Evolutionary conservation across 305 asterid genomes (phyloP).

Genomic region (Nicotiana rustica): DNA sequence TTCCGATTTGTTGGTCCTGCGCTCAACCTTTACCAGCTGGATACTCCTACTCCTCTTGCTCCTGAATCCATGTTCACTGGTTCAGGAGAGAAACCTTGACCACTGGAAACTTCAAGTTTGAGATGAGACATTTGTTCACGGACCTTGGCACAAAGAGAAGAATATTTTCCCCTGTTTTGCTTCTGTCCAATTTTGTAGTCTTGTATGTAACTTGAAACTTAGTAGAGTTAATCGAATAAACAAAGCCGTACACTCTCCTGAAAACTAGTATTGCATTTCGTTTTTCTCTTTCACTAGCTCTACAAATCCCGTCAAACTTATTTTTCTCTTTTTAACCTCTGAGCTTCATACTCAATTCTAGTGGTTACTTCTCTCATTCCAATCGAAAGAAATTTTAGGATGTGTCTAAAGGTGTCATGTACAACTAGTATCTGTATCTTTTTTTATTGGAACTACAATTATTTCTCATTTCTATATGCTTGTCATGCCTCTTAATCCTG

Average conservation of each 20-base stretch:
- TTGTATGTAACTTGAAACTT: slow-evolving; percentile 17
- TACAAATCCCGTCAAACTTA: too few species aligned
- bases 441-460: too few species aligned
- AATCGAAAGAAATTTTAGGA: too few species aligned
- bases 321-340: too few species aligned
- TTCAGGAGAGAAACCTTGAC: slow-evolving; percentile 33
- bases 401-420: not conserved
- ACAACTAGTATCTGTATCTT: not conserved
- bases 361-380: too few species aligned
- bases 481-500: too few species aligned
- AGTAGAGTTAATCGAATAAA: not conserved
- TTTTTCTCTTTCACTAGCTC: not conserved
- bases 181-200: not conserved
- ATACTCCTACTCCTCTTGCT: slow-evolving; percentile 71
- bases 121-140: not conserved
- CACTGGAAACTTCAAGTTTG: not conserved
- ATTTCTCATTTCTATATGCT: too few species aligned
- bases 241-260: not conserved
- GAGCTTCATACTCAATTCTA: too few species aligned
- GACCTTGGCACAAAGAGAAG: too few species aligned
- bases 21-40: slow-evolving; percentile 80
- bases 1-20: slow-evolving; percentile 89
- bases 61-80: slow-evolving; percentile 72
- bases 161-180: not conserved
- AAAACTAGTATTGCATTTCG: not conserved